A percentile compares a stretch with the other conserved stretches of the same genome.
phyloP scores from a whole-genome alignment of 78 protist genomes.

The Isochrysis galbana region DNA sequence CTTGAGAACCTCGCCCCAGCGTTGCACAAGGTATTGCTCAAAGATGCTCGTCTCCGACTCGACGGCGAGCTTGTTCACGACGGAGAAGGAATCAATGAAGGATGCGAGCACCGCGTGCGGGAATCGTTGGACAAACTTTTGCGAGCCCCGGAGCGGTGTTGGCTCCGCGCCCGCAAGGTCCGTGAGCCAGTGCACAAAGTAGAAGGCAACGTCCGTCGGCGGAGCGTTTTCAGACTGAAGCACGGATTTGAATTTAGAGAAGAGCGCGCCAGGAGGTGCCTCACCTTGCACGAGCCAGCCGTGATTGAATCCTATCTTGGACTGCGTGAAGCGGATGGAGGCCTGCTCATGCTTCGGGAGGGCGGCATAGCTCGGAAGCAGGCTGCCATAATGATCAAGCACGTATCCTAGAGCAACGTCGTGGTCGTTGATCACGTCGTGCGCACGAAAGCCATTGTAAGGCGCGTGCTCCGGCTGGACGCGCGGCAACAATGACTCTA shows the following conservation, averaged over 20 bases:
- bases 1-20: not conserved
- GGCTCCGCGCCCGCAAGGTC: conserved; percentile 4
- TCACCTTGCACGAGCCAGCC: conserved; percentile 13
- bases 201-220: not conserved
- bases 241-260: not conserved
- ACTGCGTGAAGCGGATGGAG: not conserved
- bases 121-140: not conserved
- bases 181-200: conserved; percentile 5
- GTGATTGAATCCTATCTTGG: not conserved
- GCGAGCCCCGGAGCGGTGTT: conserved; percentile 3
- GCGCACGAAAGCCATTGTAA: not conserved
- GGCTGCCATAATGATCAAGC: not conserved
- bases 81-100: not conserved
- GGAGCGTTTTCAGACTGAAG: not conserved
- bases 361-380: not conserved
- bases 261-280: not conserved
- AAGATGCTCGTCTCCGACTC: not conserved
- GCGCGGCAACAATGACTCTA: not conserved
- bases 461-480: not conserved
- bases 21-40: not conserved
- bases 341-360: not conserved
- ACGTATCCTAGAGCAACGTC: conserved; percentile 6
- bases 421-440: not conserved
- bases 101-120: not conserved
- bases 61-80: not conserved